phyloP scores from a whole-genome alignment of 2,329 filamentous ascomycete genomes.

The Tolypocladium cylindrosporum region DNA sequence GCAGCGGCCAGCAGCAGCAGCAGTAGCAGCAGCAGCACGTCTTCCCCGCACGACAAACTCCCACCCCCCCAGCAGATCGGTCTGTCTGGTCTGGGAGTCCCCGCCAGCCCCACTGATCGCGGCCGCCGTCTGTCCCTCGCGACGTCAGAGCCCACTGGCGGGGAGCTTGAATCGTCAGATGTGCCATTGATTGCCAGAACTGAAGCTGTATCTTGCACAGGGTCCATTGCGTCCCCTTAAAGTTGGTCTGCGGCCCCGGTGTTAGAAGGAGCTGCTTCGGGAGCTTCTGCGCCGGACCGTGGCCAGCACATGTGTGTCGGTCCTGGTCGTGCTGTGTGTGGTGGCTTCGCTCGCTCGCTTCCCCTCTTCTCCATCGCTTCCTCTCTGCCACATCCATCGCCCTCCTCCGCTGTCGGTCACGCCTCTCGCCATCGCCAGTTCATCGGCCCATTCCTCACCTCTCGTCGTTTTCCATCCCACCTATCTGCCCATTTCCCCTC shows the following conservation, averaged over 20 bases:
- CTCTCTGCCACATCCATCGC: background rate
- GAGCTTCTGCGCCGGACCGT: background rate
- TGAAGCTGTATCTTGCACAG: background rate
- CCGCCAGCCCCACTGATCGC: constrained; percentile 4
- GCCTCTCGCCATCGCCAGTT: background rate
- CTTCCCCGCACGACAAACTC: background rate
- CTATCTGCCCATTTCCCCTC: background rate
- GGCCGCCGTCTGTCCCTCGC: background rate
- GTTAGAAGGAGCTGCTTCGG: background rate
- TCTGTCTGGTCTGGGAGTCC: background rate
- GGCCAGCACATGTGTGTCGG: background rate
- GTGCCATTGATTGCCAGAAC: background rate
- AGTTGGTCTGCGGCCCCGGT: background rate
- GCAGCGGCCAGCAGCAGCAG: background rate
- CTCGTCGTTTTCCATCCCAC: background rate
- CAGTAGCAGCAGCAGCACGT: too few species aligned
- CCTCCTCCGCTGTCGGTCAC: background rate
- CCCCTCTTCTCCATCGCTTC: background rate
- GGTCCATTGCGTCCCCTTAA: background rate
- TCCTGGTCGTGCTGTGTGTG: background rate
- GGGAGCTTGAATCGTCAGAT: background rate
- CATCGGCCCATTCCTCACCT: background rate
- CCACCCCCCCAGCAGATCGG: background rate
- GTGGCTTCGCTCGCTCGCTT: background rate
- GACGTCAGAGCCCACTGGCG: background rate